Conservation (phyloP, 345 rosid species). For the Camelina laxa region DNA sequence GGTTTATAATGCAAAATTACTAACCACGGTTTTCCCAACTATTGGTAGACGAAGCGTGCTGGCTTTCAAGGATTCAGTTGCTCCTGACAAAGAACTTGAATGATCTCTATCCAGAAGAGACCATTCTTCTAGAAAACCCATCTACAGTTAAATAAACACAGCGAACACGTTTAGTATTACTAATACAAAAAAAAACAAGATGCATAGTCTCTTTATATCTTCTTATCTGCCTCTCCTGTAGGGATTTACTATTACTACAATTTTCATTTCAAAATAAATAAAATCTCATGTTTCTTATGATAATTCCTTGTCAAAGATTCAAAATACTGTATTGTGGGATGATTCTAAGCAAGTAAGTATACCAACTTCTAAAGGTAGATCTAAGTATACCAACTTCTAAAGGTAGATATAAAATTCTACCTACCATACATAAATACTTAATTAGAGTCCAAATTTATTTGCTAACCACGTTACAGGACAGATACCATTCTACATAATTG, state of each 20-base stretch:
- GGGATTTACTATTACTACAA: not conserved
- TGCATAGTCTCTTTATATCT: not conserved
- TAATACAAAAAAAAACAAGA: not conserved
- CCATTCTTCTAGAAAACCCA: constrained; percentile 76
- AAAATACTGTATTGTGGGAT: constrained; percentile 32
- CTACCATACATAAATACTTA: constrained; percentile 24
- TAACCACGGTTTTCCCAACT: constrained; percentile 84
- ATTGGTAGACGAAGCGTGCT: constrained; percentile 96
- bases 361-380: constrained; percentile 23
- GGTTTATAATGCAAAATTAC: constrained; percentile 6
- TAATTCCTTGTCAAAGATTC: constrained; percentile 25
- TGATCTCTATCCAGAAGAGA: constrained; percentile 69
- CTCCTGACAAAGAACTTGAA: constrained; percentile 77
- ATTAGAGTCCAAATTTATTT: constrained; percentile 9
- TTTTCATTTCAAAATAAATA: not conserved
- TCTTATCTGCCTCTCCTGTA: constrained; percentile 13
- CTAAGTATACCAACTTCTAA: constrained; percentile 17
- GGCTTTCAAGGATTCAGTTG: constrained; percentile 81
- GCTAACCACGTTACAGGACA: not conserved
- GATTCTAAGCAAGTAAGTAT: constrained; percentile 29
- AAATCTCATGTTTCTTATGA: constrained; percentile 22
- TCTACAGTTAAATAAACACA: constrained; percentile 53
- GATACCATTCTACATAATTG: constrained; percentile 15
- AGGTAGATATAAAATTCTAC: constrained; percentile 19
- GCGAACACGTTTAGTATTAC: not conserved